Conservation (phyloP, 495 filamentous ascomycete species). For the Penicillium malachiteum region DNA sequence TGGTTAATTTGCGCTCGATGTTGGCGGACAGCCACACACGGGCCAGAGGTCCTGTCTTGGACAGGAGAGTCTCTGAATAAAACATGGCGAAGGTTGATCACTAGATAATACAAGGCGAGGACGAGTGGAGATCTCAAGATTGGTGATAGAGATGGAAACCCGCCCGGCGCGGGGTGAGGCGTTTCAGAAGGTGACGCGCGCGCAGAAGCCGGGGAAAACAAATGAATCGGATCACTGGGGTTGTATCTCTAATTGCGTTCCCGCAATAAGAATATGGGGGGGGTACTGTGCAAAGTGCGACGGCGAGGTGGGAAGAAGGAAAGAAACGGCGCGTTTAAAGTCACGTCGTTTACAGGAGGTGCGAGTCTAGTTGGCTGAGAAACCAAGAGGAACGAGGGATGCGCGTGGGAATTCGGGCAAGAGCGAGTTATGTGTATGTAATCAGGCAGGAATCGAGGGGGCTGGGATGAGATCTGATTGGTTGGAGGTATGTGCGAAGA, state of each 20-base stretch:
- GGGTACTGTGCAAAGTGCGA: background rate
- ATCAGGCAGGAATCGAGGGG: conserved; percentile 20
- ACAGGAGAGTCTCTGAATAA: conserved; percentile 93
- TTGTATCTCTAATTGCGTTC: conserved; percentile 11
- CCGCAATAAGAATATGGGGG: background rate
- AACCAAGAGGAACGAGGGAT: conserved; percentile 22
- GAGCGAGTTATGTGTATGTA: conserved; percentile 18
- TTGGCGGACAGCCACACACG: conserved; percentile 98
- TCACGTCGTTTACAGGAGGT: conserved; percentile 17
- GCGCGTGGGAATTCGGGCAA: conserved; percentile 31
- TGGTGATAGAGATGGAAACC: conserved; percentile 22
- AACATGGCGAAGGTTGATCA: conserved; percentile 67
- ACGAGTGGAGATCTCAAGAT: conserved; percentile 11
- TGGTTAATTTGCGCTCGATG: conserved; percentile 94
- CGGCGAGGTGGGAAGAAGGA: conserved; percentile 1
- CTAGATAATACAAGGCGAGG: conserved; percentile 7
- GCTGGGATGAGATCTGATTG: conserved; percentile 19
- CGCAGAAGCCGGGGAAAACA: conserved; percentile 34
- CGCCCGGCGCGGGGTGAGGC: conserved; percentile 43
- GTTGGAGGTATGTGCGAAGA: background rate
- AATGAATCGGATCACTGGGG: conserved; percentile 21
- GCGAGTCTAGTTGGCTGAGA: conserved; percentile 30
- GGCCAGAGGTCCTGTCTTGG: conserved; percentile 94
- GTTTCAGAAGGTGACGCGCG: conserved; percentile 41
- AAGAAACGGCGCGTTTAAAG: conserved; percentile 13